phyloP scores from a whole-genome alignment of 768 basidiomycete genomes.

The Trametopsis cervina region DNA sequence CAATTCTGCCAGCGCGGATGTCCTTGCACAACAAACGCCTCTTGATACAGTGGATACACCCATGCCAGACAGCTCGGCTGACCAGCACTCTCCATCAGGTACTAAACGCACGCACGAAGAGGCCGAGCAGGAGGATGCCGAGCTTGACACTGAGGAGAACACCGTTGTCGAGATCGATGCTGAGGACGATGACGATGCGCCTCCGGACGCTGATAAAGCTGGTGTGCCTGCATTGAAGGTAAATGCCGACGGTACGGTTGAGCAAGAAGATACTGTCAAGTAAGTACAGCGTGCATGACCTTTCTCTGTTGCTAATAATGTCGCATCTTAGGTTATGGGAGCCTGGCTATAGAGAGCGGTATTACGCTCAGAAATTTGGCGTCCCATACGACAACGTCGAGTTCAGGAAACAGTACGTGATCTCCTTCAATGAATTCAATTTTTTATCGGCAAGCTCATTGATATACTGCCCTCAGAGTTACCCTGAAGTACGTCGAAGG shows the following conservation, averaged over 20 bases:
- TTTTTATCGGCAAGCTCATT: too few species aligned
- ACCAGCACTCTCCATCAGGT: constrained; percentile 27
- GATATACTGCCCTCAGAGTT: constrained; percentile 43
- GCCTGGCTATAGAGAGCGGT: constrained; percentile 91
- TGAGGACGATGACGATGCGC: constrained; percentile 38
- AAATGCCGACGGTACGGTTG: constrained; percentile 87
- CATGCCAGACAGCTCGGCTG: constrained; percentile 19
- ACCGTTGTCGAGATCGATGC: constrained; percentile 26
- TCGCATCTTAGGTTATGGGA: constrained; percentile 80
- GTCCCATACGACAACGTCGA: constrained; percentile 61
- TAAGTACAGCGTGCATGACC: constrained; percentile 32
- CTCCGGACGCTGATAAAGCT: constrained; percentile 30
- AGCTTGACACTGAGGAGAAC: constrained; percentile 11
- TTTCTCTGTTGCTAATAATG: constrained; percentile 1
- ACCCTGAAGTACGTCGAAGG: constrained; percentile 89
- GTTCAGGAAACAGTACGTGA: constrained; percentile 64
- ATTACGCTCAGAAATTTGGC: constrained; percentile 91
- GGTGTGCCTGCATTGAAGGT: constrained; percentile 61
- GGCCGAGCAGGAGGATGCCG: constrained; percentile 35
- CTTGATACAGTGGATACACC: constrained; percentile 8
- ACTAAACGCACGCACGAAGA: constrained; percentile 41
- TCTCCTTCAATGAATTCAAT: not conserved
- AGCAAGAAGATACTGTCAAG: constrained; percentile 92
- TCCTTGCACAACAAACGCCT: not conserved
- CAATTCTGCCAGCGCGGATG: constrained; percentile 1